Evolutionary conservation across 108 stramenopile genomes (phyloP), one percentile per base, ranked within the genome.

Genomic region (Skeletonema costatum): DNA sequence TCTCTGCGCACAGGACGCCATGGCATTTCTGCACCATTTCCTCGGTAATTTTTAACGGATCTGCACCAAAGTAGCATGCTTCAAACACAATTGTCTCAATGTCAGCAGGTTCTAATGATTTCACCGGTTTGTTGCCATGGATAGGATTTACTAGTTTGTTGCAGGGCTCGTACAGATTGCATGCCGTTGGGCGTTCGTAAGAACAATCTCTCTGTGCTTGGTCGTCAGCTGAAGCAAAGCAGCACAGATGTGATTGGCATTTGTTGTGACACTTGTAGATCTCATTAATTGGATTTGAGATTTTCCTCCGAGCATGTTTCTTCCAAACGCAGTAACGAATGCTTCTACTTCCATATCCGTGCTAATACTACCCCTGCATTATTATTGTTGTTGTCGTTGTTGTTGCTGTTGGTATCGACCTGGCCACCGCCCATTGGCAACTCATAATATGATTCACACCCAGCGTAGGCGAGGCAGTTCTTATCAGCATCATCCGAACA

Each of bases 381-480:
- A 9, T 41, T 29, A 50, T 60, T 61, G 44, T 51, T 53, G 14
- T 46, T 71, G 50, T 50, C 31, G 25, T 59, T 60, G 62, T 12
- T 41, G 11, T 41, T 41, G 10, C 10, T 58, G 64, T 12, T 25
- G 13, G 25, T 25, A 25, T 25, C 32, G 41, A 21, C 16, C 56
- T 66, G 30, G 2, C 41, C 33, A 16, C 8, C 39, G 58, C 46
- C 29, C 1, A n/a, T 50, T 36, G 39, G 38, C 16, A 70, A 42
- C 0, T 70, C 71, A 13, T 66, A 41, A 58, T 71, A 64, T 9
- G 70, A 32, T 44, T 78, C 70, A 65, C 77, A 78, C 3, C 77
- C 77, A 42, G 77, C 77, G 53, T 78, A 70, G 31, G 70, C 77
- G 9, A 78, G 65, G 32, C 77, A 78, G 30, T 78, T 78, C 36